Evolutionary conservation across 768 basidiomycete species (phyloP), one percentile per base, ranked within the genome.

Genomic region (Hypholoma sublateritium): DNA sequence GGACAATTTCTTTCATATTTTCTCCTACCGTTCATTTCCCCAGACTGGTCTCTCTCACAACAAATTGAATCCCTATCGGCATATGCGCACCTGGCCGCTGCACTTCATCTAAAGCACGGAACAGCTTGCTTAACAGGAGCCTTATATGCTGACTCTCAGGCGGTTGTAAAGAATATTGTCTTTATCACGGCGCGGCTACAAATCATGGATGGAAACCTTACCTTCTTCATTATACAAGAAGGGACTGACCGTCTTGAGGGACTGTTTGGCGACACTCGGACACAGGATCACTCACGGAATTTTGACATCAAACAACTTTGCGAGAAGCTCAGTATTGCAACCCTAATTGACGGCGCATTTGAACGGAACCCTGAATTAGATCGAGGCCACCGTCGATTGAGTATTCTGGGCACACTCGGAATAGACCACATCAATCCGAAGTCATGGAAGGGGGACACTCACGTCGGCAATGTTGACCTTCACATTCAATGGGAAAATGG

Each of bases 101-200:
- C 62, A 1, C 13, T 65, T 5, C 48, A 55, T 17, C 47, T 11
- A 13, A 37, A 32, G 3, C 44, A 59, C 24, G 11, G 22, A 5
- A 22, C 32, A 6, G 49, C 22, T 5, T 72, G 72, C 43, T 65
- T 76, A 19, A 66, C 67, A 0, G 60, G 45, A 0, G 63, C 63
- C 0, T 62, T 72, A 0, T 71, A 65, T 21, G 36, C 57, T 0
- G 72, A 77, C 48, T 60, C 74, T 9, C 66, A 69, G 65, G 49
- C 70, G 4, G 71, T 74, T 66, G 65, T 75, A 22, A 77, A 74
- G 61, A 72, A 68, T 60, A 68, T 62, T 0, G 67, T 61, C 25
- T 74, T 71, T 46, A 72, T 65, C 21, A 61, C 68, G 1, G 73
- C 67, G 0, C 73, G 72, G 16, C 50, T 65, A 9, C 68, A 75